Evolutionary conservation across 345 rosid genomes (phyloP).

Genomic region (Citrus reticulata): DNA sequence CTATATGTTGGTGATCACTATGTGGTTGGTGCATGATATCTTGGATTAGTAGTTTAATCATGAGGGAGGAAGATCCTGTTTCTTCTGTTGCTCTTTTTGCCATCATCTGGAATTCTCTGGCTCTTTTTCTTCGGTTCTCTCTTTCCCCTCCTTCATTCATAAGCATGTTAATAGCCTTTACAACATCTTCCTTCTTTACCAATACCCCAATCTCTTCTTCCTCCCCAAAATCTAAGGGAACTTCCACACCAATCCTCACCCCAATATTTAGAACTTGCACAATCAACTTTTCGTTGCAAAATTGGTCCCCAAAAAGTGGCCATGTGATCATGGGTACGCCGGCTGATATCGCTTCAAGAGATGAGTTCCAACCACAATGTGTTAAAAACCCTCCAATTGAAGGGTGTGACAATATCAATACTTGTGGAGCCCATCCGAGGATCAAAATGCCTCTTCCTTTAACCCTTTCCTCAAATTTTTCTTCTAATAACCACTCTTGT

Average conservation of each 20-base stretch:
- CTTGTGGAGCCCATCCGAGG: slow-evolving; percentile 38
- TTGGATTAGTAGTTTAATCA: too few species aligned
- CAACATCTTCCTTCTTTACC: slow-evolving; percentile 22
- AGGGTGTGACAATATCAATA: slow-evolving; percentile 33
- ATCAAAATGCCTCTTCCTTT: slow-evolving; percentile 23
- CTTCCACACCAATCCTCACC: slow-evolving; percentile 20
- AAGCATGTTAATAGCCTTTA: slow-evolving; percentile 7
- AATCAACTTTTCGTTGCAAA: slow-evolving; percentile 25
- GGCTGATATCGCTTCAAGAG: slow-evolving; percentile 20
- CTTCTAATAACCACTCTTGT: slow-evolving; percentile 15
- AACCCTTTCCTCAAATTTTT: slow-evolving; percentile 19
- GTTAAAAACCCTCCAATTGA: slow-evolving; percentile 31
- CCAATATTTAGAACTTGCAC: slow-evolving; percentile 23
- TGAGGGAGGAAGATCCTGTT: slow-evolving; percentile 28
- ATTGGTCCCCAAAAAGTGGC: slow-evolving; percentile 32
- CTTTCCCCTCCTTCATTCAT: slow-evolving; percentile 24
- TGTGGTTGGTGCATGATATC: too few species aligned
- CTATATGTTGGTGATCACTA: too few species aligned
- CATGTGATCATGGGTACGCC: slow-evolving; percentile 32
- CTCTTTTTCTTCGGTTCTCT: slow-evolving; percentile 22
- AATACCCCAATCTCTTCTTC: slow-evolving; percentile 21
- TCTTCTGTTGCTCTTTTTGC: slow-evolving; percentile 20
- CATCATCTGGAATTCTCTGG: slow-evolving; percentile 16
- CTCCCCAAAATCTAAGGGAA: slow-evolving; percentile 8
- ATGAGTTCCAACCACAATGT: slow-evolving; percentile 39